Evolutionary conservation across 2,329 filamentous ascomycete species (phyloP).

Genomic region (Paracorniculantispora psalliotae): DNA sequence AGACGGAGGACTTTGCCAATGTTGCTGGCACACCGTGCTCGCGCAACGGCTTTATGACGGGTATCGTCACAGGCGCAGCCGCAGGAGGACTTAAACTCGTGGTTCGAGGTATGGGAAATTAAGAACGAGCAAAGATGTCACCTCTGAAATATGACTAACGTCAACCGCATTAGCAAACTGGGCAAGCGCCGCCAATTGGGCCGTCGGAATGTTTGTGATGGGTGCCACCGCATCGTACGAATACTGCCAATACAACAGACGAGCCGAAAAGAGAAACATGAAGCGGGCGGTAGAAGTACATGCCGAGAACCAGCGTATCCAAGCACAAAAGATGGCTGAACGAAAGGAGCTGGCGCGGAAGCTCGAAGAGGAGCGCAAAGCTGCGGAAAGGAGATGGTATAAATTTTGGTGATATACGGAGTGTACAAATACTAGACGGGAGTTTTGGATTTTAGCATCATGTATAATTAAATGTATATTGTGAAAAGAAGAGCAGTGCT

Average conservation of each 20-base stretch:
- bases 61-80: slow-evolving; percentile 74
- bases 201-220: slow-evolving; percentile 69
- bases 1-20: slow-evolving; percentile 62
- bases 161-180: not conserved
- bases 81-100: slow-evolving; percentile 71
- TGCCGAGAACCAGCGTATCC: slow-evolving; percentile 45
- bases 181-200: slow-evolving; percentile 70
- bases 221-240: slow-evolving; percentile 72
- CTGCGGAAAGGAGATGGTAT: slow-evolving; percentile 46
- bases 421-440: not conserved
- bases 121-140: not conserved
- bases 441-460: not conserved
- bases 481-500: slow-evolving; percentile 1
- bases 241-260: slow-evolving; percentile 71
- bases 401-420: slow-evolving; percentile 46
- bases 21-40: slow-evolving; percentile 80
- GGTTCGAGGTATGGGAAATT: slow-evolving; percentile 57
- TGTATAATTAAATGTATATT: slow-evolving; percentile 13
- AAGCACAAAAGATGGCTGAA: slow-evolving; percentile 34
- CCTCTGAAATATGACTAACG: not conserved
- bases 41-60: slow-evolving; percentile 74
- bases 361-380: slow-evolving; percentile 28
- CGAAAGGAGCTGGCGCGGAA: slow-evolving; percentile 33
- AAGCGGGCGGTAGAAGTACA: slow-evolving; percentile 70
- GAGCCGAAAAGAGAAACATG: slow-evolving; percentile 76